Base-by-base conservation (phyloP, 257 asterid species). In the Mentha longifolia region DNA sequence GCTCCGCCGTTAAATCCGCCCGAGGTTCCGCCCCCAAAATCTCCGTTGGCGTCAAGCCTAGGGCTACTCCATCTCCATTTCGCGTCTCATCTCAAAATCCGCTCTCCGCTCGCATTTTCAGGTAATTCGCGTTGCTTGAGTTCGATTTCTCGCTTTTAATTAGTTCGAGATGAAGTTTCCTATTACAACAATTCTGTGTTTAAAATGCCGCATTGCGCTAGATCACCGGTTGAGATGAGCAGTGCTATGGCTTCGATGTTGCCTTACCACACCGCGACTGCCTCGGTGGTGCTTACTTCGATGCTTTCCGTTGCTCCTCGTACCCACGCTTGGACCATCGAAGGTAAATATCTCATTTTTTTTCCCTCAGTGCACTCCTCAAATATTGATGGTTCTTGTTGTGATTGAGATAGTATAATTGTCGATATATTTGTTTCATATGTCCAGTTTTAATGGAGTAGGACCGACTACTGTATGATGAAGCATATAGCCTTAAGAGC, bases 201-300 rank as follows among this genome's bases (percentile, higher is more conserved):
- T 13, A 37, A 35, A 35, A 41, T 49, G 49, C 54, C 3, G 25
- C 17, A 25, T 72, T 55, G 58, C 22, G 17, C 30, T 66, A 90
- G 98, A 83, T 84, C 92, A 13, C 97, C 96, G 7, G 90, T 87
- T 78, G 96, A 87, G 80, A 62, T 87, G 91, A 81, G 95, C 75
- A 55, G 89, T 63, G 89, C 86, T 51, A 85, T 78, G 70, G 85
- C 76, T 45, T 85, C 95, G 76, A 87, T 91, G 96, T 72, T 93
- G 76, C 98, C 98, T 6, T 87, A 91, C 78, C 97, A 93, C 80
- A 75, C 92, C n/a, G 96, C 96, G 1, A 91, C 98, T 14, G 97
- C 98, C 73, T 86, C 96, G 16, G 91, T 96, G 15, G 66, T 91
- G 77, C 88, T 93, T 58, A 93, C 85, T 76, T 91, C 98, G 11